These are phyloP conservation scores for Secale cereale DNA, from an alignment of 176 grass and related monocot species.

Conservation along the genomic window DNA sequence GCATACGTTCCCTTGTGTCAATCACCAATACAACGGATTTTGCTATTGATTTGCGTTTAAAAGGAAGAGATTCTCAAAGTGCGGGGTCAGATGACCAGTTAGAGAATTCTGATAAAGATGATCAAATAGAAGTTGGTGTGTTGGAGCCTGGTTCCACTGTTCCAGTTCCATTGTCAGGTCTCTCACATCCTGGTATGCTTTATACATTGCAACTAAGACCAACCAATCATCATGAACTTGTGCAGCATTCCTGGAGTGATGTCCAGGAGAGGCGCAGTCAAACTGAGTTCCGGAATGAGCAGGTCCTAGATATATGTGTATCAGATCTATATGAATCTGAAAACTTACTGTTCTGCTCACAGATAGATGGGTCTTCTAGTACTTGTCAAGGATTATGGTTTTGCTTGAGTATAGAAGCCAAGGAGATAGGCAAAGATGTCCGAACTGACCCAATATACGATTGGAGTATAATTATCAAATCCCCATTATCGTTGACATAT, in stretches of 20 bases:
- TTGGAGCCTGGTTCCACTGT: constrained; percentile 63
- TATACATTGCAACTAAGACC: constrained; percentile 76
- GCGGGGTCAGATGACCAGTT: constrained; percentile 40
- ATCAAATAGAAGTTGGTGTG: constrained; percentile 61
- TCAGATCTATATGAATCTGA: constrained; percentile 85
- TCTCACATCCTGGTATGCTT: constrained; percentile 56
- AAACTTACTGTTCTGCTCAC: constrained; percentile 75
- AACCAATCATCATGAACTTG: constrained; percentile 25
- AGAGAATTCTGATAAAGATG: constrained; percentile 49
- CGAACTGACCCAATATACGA: constrained; percentile 77
- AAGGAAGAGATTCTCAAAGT: constrained; percentile 49
- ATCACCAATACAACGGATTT: constrained; percentile 75
- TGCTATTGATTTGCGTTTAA: constrained; percentile 60
- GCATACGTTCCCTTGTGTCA: constrained; percentile 88
- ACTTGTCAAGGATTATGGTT: constrained; percentile 68
- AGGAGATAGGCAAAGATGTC: constrained; percentile 96
- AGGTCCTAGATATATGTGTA: constrained; percentile 68
- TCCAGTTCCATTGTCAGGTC: constrained; percentile 66
- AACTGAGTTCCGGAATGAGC: constrained; percentile 53
- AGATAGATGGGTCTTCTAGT: constrained; percentile 58
- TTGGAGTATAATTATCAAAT: constrained; percentile 75
- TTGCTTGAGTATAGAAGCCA: constrained; percentile 78
- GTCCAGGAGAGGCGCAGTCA: constrained; percentile 57
- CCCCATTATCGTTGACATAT: constrained; percentile 76
- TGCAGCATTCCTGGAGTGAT: constrained; percentile 74